Conservation (phyloP, 2,329 filamentous ascomycete species). For the Neonectria magnoliae region DNA sequence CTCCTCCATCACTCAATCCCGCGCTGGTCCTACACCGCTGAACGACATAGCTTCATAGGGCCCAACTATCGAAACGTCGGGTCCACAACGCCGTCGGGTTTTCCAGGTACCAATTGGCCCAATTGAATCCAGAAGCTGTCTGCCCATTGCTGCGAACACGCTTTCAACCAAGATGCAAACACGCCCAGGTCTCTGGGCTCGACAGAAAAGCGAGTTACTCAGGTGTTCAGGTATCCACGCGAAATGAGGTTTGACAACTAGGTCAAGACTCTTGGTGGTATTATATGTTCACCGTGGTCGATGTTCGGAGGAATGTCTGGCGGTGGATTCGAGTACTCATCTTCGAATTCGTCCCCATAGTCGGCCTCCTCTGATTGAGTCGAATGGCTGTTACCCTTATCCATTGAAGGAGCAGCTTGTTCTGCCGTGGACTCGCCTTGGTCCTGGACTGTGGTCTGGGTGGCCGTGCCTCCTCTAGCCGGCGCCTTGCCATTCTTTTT, state of each 20-base stretch:
- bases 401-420: slow-evolving; percentile 33
- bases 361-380: slow-evolving; percentile 53
- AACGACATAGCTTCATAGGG: background rate
- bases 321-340: slow-evolving; percentile 38
- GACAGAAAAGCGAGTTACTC: background rate
- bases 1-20: slow-evolving; percentile 20
- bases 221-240: background rate
- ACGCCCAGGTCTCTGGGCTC: background rate
- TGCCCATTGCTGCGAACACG: slow-evolving; percentile 1
- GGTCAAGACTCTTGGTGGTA: slow-evolving; percentile 22
- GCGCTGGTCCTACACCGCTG: slow-evolving; percentile 5
- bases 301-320: slow-evolving; percentile 22
- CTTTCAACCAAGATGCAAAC: slow-evolving; percentile 4
- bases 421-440: slow-evolving; percentile 38
- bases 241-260: slow-evolving; percentile 21
- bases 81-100: background rate
- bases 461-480: slow-evolving; percentile 42
- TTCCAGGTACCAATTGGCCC: background rate
- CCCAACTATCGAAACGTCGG: background rate
- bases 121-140: slow-evolving; percentile 7
- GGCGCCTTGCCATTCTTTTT: slow-evolving; percentile 76
- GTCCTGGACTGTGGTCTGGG: slow-evolving; percentile 37
- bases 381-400: slow-evolving; percentile 47
- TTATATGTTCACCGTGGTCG: slow-evolving; percentile 21
- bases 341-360: slow-evolving; percentile 49